These are phyloP conservation scores for Nicotiana rustica DNA, from an alignment of 305 asterid species.

Conservation along the genomic window DNA sequence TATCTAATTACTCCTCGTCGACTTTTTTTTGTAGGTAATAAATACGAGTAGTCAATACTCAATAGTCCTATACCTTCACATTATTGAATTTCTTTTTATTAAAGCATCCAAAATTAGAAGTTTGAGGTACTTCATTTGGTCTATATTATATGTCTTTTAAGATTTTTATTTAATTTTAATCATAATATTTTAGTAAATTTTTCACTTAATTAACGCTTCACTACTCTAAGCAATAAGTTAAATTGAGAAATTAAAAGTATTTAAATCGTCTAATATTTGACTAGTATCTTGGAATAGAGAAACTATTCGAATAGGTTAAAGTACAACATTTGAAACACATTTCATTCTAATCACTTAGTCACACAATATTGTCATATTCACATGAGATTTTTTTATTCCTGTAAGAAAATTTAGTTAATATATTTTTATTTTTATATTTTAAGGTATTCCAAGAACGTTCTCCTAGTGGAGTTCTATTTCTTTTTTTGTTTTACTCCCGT, in stretches of 20 bases:
- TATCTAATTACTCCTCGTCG: conserved; percentile 16
- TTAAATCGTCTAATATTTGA: too few species aligned
- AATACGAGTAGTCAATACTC: background rate
- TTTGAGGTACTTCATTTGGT: background rate
- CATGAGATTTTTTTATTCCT: background rate
- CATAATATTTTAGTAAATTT: too few species aligned
- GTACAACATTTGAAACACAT: background rate
- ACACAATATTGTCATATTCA: background rate
- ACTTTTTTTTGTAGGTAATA: conserved; percentile 20
- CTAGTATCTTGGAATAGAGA: too few species aligned
- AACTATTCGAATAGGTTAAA: background rate
- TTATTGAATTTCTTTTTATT: conserved; percentile 17
- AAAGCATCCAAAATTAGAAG: conserved; percentile 10
- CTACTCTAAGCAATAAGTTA: too few species aligned
- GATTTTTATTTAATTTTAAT: background rate
- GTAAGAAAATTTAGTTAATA: background rate
- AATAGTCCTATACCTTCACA: background rate
- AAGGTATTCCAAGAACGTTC: background rate
- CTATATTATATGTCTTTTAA: background rate
- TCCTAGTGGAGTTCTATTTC: too few species aligned
- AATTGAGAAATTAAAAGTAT: too few species aligned
- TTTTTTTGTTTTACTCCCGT: too few species aligned
- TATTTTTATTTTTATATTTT: background rate
- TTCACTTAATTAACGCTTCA: too few species aligned
- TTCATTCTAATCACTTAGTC: background rate